These are phyloP conservation scores for Yamadazyma nakazawae DNA, from an alignment of 805 yeast genomes.

Conservation along the genomic window DNA sequence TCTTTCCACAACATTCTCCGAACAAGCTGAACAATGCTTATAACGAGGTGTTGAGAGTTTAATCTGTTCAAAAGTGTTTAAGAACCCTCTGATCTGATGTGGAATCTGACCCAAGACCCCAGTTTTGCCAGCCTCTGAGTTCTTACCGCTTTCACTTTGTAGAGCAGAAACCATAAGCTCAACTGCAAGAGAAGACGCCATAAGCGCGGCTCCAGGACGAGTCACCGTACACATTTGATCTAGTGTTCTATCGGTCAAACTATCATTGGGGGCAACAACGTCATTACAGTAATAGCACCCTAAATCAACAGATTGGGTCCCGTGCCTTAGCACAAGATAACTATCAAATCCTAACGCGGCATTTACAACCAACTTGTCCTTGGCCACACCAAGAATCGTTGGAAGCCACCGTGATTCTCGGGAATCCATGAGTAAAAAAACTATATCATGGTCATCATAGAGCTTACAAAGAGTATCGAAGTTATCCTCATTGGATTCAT, in stretches of 20 bases:
- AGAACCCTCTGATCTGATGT: conserved; percentile 88
- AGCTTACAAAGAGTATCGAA: conserved; percentile 52
- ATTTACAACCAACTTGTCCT: conserved; percentile 73
- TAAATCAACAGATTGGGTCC: conserved; percentile 42
- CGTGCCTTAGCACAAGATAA: conserved; percentile 92
- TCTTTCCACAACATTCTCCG: conserved; percentile 50
- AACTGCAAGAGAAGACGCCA: conserved; percentile 84
- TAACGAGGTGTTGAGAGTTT: conserved; percentile 72
- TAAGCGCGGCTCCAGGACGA: conserved; percentile 88
- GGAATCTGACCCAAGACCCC: conserved; percentile 65
- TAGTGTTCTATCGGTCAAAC: conserved; percentile 79
- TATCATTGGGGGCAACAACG: conserved; percentile 89
- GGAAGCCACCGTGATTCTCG: conserved; percentile 99
- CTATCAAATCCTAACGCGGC: conserved; percentile 96
- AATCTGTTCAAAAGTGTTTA: conserved; percentile 60
- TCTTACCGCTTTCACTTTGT: conserved; percentile 58
- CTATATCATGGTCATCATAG: conserved; percentile 65
- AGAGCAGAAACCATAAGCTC: conserved; percentile 73
- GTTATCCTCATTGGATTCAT: conserved; percentile 66
- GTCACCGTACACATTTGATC: conserved; percentile 99
- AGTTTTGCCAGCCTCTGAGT: conserved; percentile 31
- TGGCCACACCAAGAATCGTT: conserved; percentile 68
- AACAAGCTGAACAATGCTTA: conserved; percentile 84
- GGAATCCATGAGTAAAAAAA: conserved; percentile 86
- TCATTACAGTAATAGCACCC: conserved; percentile 98